phyloP scores from a whole-genome alignment of 306 rosid genomes.

The Castanopsis chinensis region DNA sequence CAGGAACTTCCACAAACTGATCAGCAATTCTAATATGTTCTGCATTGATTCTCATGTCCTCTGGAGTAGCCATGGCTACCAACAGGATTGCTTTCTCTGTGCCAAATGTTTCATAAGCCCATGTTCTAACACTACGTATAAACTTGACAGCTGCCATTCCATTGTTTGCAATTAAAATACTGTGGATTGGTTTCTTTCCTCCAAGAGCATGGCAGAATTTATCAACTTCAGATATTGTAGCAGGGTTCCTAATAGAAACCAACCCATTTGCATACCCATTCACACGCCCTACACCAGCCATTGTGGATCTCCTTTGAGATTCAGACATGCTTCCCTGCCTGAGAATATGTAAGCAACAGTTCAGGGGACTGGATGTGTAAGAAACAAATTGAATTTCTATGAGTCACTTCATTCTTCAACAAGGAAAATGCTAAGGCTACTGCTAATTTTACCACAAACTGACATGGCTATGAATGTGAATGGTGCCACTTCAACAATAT shows the following conservation, averaged over 20 bases:
- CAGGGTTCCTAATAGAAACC: constrained; percentile 55
- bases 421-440: too few relatives aligned
- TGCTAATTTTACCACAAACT: too few relatives aligned
- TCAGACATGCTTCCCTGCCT: constrained; percentile 50
- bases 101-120: constrained; percentile 98
- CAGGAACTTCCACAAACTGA: constrained; percentile 99
- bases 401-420: constrained; percentile 14
- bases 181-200: constrained; percentile 90
- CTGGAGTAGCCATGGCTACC: constrained; percentile 99
- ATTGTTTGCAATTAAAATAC: constrained; percentile 94
- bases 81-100: constrained; percentile 90
- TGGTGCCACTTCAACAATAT: too few relatives aligned
- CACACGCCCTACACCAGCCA: constrained; percentile 51
- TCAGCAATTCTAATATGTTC: constrained; percentile 99
- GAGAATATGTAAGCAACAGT: constrained; percentile 19
- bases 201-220: constrained; percentile 84
- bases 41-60: constrained; percentile 99
- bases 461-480: too few relatives aligned
- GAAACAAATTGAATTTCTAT: not conserved
- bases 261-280: constrained; percentile 58
- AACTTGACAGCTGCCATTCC: constrained; percentile 99
- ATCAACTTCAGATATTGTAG: constrained; percentile 66
- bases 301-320: constrained; percentile 43
- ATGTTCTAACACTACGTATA: constrained; percentile 88
- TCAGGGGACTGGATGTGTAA: constrained; percentile 10